These are phyloP conservation scores for Fusarium sp. DNA, from an alignment of 2,329 filamentous ascomycete genomes.

Conservation along the genomic window DNA sequence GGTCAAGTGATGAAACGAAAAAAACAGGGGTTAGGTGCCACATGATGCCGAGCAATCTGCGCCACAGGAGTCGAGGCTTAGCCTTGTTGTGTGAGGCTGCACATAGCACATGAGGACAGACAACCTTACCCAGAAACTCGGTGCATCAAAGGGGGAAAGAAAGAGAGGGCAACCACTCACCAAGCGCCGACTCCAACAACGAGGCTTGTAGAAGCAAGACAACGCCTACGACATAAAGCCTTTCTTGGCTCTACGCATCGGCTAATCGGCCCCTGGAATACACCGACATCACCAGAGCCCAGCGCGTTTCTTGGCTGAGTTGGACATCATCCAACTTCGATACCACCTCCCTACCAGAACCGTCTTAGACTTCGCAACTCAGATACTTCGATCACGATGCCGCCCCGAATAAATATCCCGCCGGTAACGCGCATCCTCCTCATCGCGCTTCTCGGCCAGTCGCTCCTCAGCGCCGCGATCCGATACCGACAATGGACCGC, in stretches of 20 bases:
- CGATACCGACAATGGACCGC: slow-evolving; percentile 76
- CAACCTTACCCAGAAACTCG: slow-evolving; percentile 25
- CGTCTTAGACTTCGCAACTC: slow-evolving; percentile 1
- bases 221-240: background rate
- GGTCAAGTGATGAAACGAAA: slow-evolving; percentile 8
- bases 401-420: slow-evolving; percentile 88
- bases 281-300: slow-evolving; percentile 1
- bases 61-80: slow-evolving; percentile 24
- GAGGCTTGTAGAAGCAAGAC: slow-evolving; percentile 7
- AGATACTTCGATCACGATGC: slow-evolving; percentile 64
- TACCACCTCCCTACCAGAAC: slow-evolving; percentile 16
- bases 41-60: slow-evolving; percentile 12
- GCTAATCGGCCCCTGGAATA: background rate
- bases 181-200: slow-evolving; percentile 18
- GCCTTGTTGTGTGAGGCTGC: slow-evolving; percentile 33
- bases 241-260: background rate
- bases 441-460: slow-evolving; percentile 78
- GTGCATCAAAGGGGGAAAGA: slow-evolving; percentile 32
- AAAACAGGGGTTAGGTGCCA: slow-evolving; percentile 10
- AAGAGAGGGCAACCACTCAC: slow-evolving; percentile 12
- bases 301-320: background rate
- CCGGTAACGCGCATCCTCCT: slow-evolving; percentile 89
- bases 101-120: slow-evolving; percentile 32
- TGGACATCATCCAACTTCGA: background rate
- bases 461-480: slow-evolving; percentile 83